Evolutionary conservation across 169 alveolate genomes (phyloP).

Genomic region (Plasmodium inui): DNA sequence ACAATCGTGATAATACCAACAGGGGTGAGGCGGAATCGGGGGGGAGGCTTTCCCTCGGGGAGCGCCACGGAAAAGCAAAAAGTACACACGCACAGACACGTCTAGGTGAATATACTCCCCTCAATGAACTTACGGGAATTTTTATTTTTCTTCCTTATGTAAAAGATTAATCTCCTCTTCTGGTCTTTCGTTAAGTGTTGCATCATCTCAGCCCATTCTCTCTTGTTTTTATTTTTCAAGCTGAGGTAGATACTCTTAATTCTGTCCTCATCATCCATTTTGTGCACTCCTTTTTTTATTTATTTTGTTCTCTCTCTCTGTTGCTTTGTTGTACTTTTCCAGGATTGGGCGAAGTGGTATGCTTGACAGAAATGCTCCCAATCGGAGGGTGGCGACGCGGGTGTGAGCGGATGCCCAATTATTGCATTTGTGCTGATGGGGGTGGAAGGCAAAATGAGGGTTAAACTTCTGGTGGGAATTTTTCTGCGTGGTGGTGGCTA

Average conservation of each 20-base stretch:
- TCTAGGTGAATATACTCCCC: not conserved
- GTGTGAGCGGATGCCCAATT: not conserved
- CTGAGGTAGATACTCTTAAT: conserved; percentile 56
- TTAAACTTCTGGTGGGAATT: not conserved
- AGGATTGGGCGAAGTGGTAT: not conserved
- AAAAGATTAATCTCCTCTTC: conserved; percentile 55
- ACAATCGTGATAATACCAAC: not conserved
- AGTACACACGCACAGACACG: not conserved
- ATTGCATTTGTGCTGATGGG: not conserved
- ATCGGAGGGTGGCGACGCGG: not conserved
- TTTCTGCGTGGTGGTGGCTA: not conserved
- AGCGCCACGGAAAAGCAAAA: not conserved
- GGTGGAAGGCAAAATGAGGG: not conserved
- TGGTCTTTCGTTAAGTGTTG: conserved; percentile 71
- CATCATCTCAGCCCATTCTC: conserved; percentile 75
- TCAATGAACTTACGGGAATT: conserved; percentile 55
- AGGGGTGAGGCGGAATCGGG: not conserved
- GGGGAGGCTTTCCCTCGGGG: not conserved
- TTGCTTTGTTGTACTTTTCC: not conserved
- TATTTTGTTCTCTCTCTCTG: no score
- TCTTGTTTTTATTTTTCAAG: conserved; percentile 55
- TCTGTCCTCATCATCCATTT: conserved; percentile 70
- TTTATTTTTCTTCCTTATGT: conserved; percentile 67
- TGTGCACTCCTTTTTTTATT: not conserved
- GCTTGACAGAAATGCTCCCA: not conserved